phyloP scores from a whole-genome alignment of 257 asterid genomes.

The Forsythia viridissima region DNA sequence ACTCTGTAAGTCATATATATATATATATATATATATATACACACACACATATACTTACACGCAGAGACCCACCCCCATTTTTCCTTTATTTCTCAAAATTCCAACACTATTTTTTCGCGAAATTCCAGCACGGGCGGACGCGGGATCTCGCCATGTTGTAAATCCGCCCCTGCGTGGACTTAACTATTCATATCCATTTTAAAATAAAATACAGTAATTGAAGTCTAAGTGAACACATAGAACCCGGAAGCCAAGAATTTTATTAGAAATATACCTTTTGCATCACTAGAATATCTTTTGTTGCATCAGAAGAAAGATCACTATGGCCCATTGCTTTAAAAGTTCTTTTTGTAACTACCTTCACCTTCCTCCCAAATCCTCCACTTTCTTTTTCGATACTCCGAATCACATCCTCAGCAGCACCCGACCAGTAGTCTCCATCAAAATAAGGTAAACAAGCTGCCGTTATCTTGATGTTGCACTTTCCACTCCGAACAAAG shows the following conservation, averaged over 20 bases:
- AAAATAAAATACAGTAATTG: not conserved
- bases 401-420: conserved; percentile 47
- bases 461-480: conserved; percentile 56
- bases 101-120: too few species aligned
- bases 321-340: conserved; percentile 54
- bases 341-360: conserved; percentile 47
- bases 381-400: conserved; percentile 38
- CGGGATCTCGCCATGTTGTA: too few species aligned
- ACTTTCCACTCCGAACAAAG: conserved; percentile 49
- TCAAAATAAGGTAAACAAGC: conserved; percentile 75
- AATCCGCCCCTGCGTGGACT: too few species aligned
- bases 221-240: not conserved
- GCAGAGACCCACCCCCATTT: too few species aligned
- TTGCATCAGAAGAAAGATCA: conserved; percentile 42
- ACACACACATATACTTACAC: too few species aligned
- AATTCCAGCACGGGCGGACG: too few species aligned
- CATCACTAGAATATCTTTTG: conserved; percentile 67
- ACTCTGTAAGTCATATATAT: too few species aligned
- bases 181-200: not conserved
- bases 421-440: conserved; percentile 72
- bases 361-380: conserved; percentile 35
- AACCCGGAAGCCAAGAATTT: not conserved
- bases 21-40: too few species aligned
- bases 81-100: too few species aligned
- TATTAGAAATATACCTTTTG: conserved; percentile 46